A percentile compares a stretch with the other conserved stretches of the same genome.
Conservation (phyloP, 169 alveolate species). For the Plasmodium inui region DNA sequence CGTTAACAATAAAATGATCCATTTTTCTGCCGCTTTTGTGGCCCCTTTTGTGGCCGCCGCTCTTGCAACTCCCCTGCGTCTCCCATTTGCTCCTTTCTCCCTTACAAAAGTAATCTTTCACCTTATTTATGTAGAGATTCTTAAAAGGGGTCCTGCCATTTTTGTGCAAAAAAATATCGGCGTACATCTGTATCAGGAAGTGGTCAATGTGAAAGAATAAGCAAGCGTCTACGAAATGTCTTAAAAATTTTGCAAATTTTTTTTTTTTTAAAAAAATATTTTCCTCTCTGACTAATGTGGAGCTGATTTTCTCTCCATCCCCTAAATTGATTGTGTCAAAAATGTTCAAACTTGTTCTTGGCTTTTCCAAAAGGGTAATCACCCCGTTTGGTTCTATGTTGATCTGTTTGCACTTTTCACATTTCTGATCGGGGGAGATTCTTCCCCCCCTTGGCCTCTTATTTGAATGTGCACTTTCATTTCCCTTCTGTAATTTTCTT, state of each 20-base stretch:
- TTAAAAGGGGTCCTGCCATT: constrained; percentile 14
- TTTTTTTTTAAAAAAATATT: constrained; percentile 16
- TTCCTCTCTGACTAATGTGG: constrained; percentile 48
- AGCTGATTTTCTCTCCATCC: constrained; percentile 48
- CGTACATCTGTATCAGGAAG: constrained; percentile 53
- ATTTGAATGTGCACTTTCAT: not conserved
- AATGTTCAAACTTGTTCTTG: constrained; percentile 39
- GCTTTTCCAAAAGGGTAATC: not conserved
- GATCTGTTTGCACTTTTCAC: not conserved
- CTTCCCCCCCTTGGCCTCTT: not conserved
- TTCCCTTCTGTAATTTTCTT: constrained; percentile 5
- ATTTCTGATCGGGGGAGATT: not conserved
- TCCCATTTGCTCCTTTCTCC: not conserved
- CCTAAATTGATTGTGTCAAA: constrained; percentile 63
- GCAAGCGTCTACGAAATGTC: constrained; percentile 56
- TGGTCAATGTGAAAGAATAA: constrained; percentile 49
- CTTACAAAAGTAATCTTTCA: constrained; percentile 49
- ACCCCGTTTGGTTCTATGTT: not conserved
- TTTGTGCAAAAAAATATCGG: constrained; percentile 20
- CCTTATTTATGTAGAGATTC: constrained; percentile 29
- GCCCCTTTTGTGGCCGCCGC: not conserved
- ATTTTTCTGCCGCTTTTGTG: not conserved
- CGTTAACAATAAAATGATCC: constrained; percentile 28
- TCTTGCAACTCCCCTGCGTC: not conserved
- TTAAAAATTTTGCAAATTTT: constrained; percentile 39